Base-by-base conservation (phyloP, 805 yeast species). In the Candida fluviatilis region DNA sequence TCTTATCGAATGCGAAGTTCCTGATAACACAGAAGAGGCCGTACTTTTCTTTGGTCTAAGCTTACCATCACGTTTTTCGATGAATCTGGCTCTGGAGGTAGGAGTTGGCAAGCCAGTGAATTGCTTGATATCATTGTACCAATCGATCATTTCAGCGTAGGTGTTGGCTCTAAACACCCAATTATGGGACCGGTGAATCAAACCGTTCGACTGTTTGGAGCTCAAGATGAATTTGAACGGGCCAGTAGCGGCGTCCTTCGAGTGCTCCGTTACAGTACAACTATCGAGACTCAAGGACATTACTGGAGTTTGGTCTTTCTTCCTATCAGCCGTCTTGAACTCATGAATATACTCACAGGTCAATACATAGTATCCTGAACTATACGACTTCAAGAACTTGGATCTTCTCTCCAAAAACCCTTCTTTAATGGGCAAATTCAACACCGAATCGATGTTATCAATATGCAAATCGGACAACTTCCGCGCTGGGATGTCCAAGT, bases 161-260 rank as follows among this genome's bases (percentile, higher is more conserved):
- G 84, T 76, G 52, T 85, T 93, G n/a, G 95, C 82, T 47, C 95
- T 75, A 67, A 91, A 90, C n/a, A 90, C 93, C 87, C 93, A 88
- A 52, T 88, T 89, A 63, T 90, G 97, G 31, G 88, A 86, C 52
- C 87, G 73, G 45, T 80, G 82, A 45, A 87, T 71, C 42, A 84
- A 64, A 11, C 93, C 93, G 43, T 80, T 78, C 46, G 82, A 80
- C 56, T 58, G 67, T 52, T 84, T 86, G 13, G 89, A 78, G 47
- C 76, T 78, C 43, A 91, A 66, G 8, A 89, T 85, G 61, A 91
- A 93, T 63, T 89, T 89, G 57, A 80, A 80, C 41, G 64, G 66
- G 3, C 76, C 70, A 37, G 63, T 68, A 18, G 81, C 78, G 47
- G 83, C 87, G 50, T 79, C 80, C 55, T 80, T 79, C 10, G 91